Base-by-base conservation (phyloP, 371 early-diverging fungal genomes). In the Saksenaea oblongispora region DNA sequence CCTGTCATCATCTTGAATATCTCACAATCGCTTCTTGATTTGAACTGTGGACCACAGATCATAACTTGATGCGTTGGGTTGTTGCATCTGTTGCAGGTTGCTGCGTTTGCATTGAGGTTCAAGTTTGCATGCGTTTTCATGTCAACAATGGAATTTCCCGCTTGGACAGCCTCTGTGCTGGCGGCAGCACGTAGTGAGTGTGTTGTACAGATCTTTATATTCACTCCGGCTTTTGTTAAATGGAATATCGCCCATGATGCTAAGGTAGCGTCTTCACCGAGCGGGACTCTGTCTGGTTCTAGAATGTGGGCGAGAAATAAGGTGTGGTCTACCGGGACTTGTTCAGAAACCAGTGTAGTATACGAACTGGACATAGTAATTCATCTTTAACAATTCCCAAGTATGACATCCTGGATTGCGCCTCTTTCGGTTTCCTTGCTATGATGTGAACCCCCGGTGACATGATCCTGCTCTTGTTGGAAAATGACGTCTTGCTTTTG, bases 61-160 rank as follows among this genome's bases (percentile, higher is more conserved):
- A 37, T 37, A 0, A 37, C 37, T 37, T 37, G 37, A 37, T 37
- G 37, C 37, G 0, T 37, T 37, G 37, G 37, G 9, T 37, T 37
- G 1, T 37, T 37, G 37, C 37, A 37, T 37, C 1, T 37, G 37
- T 37, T 0, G 14, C 37, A 37, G 37, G 0, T 37, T 1, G 1
- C n/a, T 1, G 59, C 59, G 8, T 54, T 18, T 2, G 56, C 42
- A 4, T 26, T 35, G 0, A 36, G 22, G 34, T 59, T 65, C 59
- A 55, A 65, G 34, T 59, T 54, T 27, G 54, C 65, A 42, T 59
- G 60, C 31, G 9, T 22, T 17, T 65, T 65, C 2, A 59, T 44
- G 8, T 9, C 2, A 0, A 28, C 4, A 34, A 65, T 55, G 3
- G 31, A 37, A 15, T 41, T 11, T 3, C 65, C 56, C 27, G 37